Base-by-base conservation (phyloP, 2,329 filamentous ascomycete genomes). In the Alternaria postmessia region DNA sequence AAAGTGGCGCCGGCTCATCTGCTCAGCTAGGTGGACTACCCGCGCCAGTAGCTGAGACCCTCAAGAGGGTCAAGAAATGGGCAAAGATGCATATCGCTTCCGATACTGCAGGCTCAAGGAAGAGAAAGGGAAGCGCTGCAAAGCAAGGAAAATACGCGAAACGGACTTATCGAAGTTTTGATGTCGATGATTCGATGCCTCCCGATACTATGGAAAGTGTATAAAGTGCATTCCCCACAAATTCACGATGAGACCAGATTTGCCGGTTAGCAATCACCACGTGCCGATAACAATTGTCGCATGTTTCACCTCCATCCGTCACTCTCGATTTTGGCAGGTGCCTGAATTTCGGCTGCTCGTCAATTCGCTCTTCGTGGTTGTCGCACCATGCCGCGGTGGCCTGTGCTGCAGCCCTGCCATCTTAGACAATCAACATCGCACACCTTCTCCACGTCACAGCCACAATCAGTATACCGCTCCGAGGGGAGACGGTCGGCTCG, bases 21-120 rank as follows among this genome's bases (percentile, higher is more conserved):
- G 75, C 90, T 38, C 75, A 79, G 65, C 72, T 66, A 68, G 80
- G 75, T 11, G 66, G 63, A 1, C 59, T 71, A 5, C 71, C 71
- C 11, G 77, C 84, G 61, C 83, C 83, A 18, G 86, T 91, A 70
- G 69, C 88, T 7, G 80, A 83, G 28, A 94, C 91, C 77, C 85
- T 90, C 24, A 84, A 81, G 64, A 83, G 83, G 48, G 92, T 96
- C 36, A 87, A 86, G 67, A 87, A 90, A 64, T 97, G 93, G 93
- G 87, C 92, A 8, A 77, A 88, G 58, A 81, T 83, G 38, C 95
- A 94, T 77, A 88, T 96, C 54, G 84, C 82, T 42, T 59, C 67
- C 16, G 63, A 70, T 38, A 49, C 41, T 48, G 49, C 41, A 18
- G 58, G 43, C 4, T 48, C 30, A 16, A 66, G 62, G 47, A 75